These are phyloP conservation scores for Fusarium musae DNA, from an alignment of 2,329 filamentous ascomycete species.

Conservation along the genomic window DNA sequence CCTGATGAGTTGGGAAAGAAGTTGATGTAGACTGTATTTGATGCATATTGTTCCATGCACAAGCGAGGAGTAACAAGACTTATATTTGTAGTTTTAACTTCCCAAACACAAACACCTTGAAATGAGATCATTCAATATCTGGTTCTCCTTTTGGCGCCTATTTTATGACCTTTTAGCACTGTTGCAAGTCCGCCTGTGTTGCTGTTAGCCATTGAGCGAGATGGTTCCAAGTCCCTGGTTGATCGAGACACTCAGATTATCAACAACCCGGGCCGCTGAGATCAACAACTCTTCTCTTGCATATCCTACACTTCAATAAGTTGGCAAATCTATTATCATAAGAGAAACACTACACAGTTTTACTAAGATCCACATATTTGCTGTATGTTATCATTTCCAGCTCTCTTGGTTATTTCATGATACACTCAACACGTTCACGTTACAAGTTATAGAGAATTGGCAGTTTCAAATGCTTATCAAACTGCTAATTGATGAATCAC, in stretches of 20 bases:
- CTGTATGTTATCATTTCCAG: not conserved
- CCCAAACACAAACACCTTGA: not conserved
- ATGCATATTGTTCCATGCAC: not conserved
- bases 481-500: not conserved
- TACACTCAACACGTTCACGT: not conserved
- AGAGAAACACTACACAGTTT: not conserved
- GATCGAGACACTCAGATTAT: not conserved
- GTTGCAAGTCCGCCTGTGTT: not conserved
- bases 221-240: not conserved
- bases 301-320: not conserved
- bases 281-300: not conserved
- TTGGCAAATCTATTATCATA: no score
- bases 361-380: not conserved
- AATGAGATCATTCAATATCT: not conserved
- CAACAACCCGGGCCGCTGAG: not conserved
- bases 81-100: not conserved
- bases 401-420: not conserved
- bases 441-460: not conserved
- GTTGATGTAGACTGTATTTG: conserved; percentile 9
- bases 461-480: not conserved
- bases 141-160: no score
- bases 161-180: not conserved
- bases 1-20: conserved; percentile 31
- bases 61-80: conserved; percentile 7
- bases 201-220: not conserved